Conservation (phyloP, 495 filamentous ascomycete genomes). For the Lophiotrema nucula region DNA sequence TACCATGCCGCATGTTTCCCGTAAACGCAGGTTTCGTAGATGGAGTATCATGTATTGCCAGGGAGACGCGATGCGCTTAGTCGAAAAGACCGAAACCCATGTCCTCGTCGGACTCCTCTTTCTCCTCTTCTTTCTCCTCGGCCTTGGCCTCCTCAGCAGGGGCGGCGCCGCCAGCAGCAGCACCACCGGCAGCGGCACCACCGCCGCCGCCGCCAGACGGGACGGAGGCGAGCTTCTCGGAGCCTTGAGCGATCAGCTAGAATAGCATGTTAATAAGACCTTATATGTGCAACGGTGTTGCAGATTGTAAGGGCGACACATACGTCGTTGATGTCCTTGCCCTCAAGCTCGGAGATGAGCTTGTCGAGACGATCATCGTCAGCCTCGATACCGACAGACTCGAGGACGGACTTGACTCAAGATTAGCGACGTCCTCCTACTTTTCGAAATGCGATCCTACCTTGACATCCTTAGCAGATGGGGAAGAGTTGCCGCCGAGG, state of each 20-base stretch:
- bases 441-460: conserved; percentile 11
- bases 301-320: no score
- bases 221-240: conserved; percentile 93
- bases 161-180: conserved; percentile 65
- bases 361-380: conserved; percentile 81
- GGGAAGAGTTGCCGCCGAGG: conserved; percentile 88
- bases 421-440: background rate
- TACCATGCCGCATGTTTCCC: conserved; percentile 16
- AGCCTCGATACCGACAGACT: conserved; percentile 92
- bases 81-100: conserved; percentile 99
- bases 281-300: no score
- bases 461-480: conserved; percentile 86
- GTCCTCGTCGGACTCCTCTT: conserved; percentile 97
- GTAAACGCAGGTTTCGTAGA: conserved; percentile 2
- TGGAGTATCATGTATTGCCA: conserved; percentile 9
- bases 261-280: no score
- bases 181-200: conserved; percentile 61
- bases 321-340: conserved; percentile 97
- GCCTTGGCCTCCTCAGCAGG: conserved; percentile 70
- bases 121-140: conserved; percentile 71
- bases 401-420: conserved; percentile 61
- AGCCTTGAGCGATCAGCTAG: conserved; percentile 89
- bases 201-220: conserved; percentile 84
- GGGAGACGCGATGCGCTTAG: conserved; percentile 51
- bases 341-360: conserved; percentile 87